Base-by-base conservation (phyloP, 2,329 filamentous ascomycete genomes). In the Tolypocladium amazonense region DNA sequence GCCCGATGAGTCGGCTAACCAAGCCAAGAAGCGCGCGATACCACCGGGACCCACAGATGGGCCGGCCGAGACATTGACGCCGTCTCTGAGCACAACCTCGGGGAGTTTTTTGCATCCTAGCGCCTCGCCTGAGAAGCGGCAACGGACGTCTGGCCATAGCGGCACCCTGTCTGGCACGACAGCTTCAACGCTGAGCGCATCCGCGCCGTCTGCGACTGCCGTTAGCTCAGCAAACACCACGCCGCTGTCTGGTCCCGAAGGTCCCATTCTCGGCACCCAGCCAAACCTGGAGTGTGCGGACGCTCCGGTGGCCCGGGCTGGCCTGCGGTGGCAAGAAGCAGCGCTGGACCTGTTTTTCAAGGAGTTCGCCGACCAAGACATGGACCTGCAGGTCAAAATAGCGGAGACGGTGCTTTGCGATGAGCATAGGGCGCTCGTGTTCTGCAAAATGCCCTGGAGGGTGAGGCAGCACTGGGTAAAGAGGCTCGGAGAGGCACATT, bases 381-480 rank as follows among this genome's bases (percentile, higher is more conserved):
- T 80, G 61, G 82, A 85, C 64, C 67, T 85, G 59, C 82, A 85
- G 72, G 73, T 85, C 45, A 82, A 81, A 69, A 81, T 85, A 39
- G 81, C 81, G 0, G 82, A 85, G 68, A 81, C 81, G 62, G 77
- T 81, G 1, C 73, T 85, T 33, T 77, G 80, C n/a, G 80, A 84
- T 63, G 79, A 84, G 63, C 81, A 79, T 66, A 84, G 83, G 67
- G 83, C 82, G 37, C 80, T 85, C 76, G 77, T 85, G 50, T 86
- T 85, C 63, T 83, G 81, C 73, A 85, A 85, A 72, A 85, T 85
- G 81, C 79, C 81, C 0, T 70, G 75, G 2, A 67, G 70, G 14
- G 69, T 85, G 62, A 74, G 82, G 56, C 75, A 77, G 61, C 81
- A 85, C 65, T 85, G 82, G 82, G 78, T 85, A 2, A 78, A 76